Conservation (phyloP, 73 alveolate species). For the Paramecium pentaurelia region DNA sequence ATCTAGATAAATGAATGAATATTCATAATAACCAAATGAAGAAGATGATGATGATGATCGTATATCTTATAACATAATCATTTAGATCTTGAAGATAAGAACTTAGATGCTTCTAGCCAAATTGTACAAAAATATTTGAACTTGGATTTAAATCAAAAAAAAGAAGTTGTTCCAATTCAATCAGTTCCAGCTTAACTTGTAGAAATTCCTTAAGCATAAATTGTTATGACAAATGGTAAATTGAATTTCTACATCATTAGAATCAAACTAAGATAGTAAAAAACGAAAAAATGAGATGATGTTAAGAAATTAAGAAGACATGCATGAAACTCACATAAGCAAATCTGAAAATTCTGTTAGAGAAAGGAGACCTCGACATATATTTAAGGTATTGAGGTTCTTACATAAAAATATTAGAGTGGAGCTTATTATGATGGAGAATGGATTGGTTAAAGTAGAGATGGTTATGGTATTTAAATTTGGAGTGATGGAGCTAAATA, state of each 20-base stretch:
- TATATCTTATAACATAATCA: neutral
- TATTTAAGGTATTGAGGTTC: slow-evolving; percentile 1
- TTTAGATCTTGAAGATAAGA: neutral
- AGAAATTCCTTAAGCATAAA: neutral
- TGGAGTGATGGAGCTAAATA: slow-evolving; percentile 63
- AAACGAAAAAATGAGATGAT: slow-evolving; percentile 23
- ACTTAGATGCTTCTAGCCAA: neutral
- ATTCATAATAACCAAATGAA: slow-evolving; percentile 16
- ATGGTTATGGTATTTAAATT: slow-evolving; percentile 52
- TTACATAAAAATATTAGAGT: neutral
- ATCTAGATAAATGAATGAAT: neutral
- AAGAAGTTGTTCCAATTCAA: neutral
- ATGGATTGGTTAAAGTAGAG: slow-evolving; percentile 68
- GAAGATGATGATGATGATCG: slow-evolving; percentile 10
- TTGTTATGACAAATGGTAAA: neutral
- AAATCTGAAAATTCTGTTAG: neutral
- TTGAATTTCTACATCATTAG: neutral
- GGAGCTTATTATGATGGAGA: slow-evolving; percentile 63
- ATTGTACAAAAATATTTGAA: neutral
- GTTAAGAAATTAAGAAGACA: neutral
- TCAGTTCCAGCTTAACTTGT: neutral
- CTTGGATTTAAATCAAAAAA: neutral
- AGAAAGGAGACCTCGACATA: slow-evolving; percentile 46
- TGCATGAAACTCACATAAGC: neutral
- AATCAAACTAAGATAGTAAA: neutral